Evolutionary conservation across 2,329 filamentous ascomycete genomes (phyloP), one percentile per base, ranked within the genome.

Genomic region (Ceratocystiopsis minuta): DNA sequence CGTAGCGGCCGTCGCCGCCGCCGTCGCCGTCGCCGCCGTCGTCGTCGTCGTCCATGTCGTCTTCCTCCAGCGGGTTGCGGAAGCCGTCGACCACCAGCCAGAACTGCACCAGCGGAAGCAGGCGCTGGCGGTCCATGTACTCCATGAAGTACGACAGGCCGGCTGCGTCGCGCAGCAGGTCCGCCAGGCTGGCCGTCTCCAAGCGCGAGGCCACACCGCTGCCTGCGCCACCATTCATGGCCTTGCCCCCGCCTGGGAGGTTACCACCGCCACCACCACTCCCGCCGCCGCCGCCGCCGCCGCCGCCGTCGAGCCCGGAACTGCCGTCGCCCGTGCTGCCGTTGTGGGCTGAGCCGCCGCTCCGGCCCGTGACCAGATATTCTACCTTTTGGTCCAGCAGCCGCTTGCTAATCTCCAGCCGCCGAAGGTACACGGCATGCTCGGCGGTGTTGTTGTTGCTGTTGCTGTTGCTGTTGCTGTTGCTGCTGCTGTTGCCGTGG

Each of bases 101-200:
- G 58, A 96, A 98, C 54, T 98, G 90, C 6, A 98, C 87, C 38
- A 95, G 64, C 14, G 81, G 72, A 79, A 96, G 88, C 20, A 88
- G 67, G 15, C 72, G 70, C 55, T 87, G 81, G 36, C 90, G 78
- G 56, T 98, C 90, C 90, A 98, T 98, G 54, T 86, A 96, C 56
- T 98, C 90, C 90, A 98, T 98, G 62, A 98, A 96, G 56, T 94
- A 98, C 3, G 90, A 96, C 10, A 98, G 67, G 0, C 85, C 88
- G 1, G 88, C 81, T 3, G 90, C 75, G 57, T 92, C 86, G 50
- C 87, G 80, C 44, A 98, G 67, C n/a, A 98, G 68, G 49, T 96
- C 86, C 13, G 78, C 73, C 2, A 96, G 65, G 1, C 82, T 78
- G 9, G 80, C 79, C 51, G 81, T 80, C 48, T 86, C 78, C 34